Conservation (phyloP, 495 filamentous ascomycete species). For the Trichoderma gamsii region DNA sequence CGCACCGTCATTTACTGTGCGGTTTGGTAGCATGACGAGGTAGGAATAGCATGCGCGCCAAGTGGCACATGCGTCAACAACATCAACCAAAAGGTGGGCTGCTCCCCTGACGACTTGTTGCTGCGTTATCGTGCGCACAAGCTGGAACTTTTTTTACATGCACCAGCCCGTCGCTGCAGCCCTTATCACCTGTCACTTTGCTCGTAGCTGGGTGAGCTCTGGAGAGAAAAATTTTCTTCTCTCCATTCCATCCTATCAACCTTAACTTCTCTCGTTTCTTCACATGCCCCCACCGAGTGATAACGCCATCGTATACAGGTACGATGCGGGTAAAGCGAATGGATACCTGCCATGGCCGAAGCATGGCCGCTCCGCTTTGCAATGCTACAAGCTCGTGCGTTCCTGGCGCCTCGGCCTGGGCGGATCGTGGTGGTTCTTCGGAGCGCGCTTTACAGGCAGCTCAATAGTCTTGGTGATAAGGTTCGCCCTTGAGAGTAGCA, state of each 20-base stretch:
- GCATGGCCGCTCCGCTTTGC: neutral
- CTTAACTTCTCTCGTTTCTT: neutral
- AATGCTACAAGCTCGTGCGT: neutral
- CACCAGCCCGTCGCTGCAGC: neutral
- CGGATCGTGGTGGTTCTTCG: neutral
- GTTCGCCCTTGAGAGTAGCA: neutral
- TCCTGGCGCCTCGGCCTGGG: neutral
- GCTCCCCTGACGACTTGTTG: neutral
- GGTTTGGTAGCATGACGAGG: neutral
- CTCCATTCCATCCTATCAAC: neutral
- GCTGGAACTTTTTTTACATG: neutral
- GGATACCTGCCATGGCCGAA: neutral
- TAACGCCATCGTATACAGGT: constrained; percentile 4
- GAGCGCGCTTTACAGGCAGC: neutral
- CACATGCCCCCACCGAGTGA: neutral
- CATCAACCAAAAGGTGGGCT: neutral
- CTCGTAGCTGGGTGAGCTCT: neutral
- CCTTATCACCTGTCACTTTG: constrained; percentile 9
- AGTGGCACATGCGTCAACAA: constrained; percentile 2
- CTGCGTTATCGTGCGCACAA: neutral
- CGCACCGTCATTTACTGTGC: neutral
- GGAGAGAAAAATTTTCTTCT: neutral
- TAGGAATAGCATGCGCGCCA: neutral
- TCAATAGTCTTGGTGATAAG: neutral
- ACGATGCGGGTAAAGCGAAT: neutral